Evolutionary conservation across 768 basidiomycete genomes (phyloP).

Genomic region (Russula sp.): DNA sequence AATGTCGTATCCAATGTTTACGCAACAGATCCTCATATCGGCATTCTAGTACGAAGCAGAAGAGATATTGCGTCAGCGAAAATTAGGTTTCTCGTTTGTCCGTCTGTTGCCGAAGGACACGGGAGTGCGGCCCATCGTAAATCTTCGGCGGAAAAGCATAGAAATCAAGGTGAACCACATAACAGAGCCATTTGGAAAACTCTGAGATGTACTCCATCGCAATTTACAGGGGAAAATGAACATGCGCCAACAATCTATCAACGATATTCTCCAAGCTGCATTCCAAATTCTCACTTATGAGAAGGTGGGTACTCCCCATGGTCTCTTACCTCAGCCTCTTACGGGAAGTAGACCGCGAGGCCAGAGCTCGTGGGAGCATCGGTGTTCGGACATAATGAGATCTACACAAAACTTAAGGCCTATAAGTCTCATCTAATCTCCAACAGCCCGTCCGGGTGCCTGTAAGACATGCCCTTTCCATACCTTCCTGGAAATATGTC

Average conservation of each 20-base stretch:
- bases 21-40: not conserved
- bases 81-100: slow-evolving; percentile 77
- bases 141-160: slow-evolving; percentile 56
- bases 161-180: slow-evolving; percentile 25
- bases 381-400: slow-evolving; percentile 74
- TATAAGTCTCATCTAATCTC: slow-evolving; percentile 52
- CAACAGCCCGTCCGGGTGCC: slow-evolving; percentile 32
- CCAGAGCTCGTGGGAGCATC: slow-evolving; percentile 69
- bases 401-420: slow-evolving; percentile 64
- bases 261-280: slow-evolving; percentile 74
- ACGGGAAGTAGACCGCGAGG: slow-evolving; percentile 46
- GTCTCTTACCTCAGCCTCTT: not conserved
- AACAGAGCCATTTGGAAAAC: slow-evolving; percentile 23
- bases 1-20: slow-evolving; percentile 16
- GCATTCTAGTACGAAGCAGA: slow-evolving; percentile 49
- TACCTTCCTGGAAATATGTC: not conserved
- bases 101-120: slow-evolving; percentile 90
- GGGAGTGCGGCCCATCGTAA: slow-evolving; percentile 92
- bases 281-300: slow-evolving; percentile 87
- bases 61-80: slow-evolving; percentile 61
- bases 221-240: slow-evolving; percentile 12
- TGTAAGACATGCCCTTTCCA: slow-evolving; percentile 38
- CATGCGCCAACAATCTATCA: slow-evolving; percentile 57
- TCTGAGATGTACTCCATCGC: slow-evolving; percentile 10
- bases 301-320: slow-evolving; percentile 46